Base-by-base conservation (phyloP, 257 asterid genomes). In the Solanum rostratum region DNA sequence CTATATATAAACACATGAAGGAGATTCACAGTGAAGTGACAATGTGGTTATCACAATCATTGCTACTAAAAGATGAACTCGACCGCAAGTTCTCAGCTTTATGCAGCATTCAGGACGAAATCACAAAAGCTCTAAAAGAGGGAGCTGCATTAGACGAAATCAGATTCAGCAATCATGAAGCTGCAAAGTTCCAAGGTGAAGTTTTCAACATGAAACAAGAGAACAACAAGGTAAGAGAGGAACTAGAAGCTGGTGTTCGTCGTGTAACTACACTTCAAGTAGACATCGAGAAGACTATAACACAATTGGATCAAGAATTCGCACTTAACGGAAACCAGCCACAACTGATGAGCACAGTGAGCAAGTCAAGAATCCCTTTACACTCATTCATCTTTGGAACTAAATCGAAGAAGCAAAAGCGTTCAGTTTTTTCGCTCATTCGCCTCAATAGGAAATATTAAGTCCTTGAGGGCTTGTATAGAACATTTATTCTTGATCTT, bases 151-250 rank as follows among this genome's bases (percentile, higher is more conserved):
- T 91, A 79, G 97, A 94, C 2, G 95, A 91, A 65, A 90, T 89
- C 62, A 85, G 60, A 69, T 90, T 96, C 87, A 91, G 92, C 71
- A 93, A 92, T 86, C 97, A 93, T 84, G 95, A 95, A 86, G 99
- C 99, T 62, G 99, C 99, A 81, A 95, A 91, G 79, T 85, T 95
- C 81, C 98, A 95, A 85, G 99, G 98, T 37, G 98, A 95, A 91
- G 85, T 93, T 73, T 45, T 91, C 91, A 94, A 91, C 92, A 95
- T 95, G 99, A 94, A 93, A 87, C 98, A 93, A 70, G 99, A 95
- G 85, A 96, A 95, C 89, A 95, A 90, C 76, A 95, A 90, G 92
- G 97, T 96, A 5, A 91, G 91, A 76, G 93, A 91, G 54, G 98
- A 96, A 85, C 89, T 96, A 18, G 91, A 93, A 83, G 82, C 94